These are phyloP conservation scores for Paracamarosporium sp. DNA, from an alignment of 2,329 filamentous ascomycete species.

Conservation along the genomic window DNA sequence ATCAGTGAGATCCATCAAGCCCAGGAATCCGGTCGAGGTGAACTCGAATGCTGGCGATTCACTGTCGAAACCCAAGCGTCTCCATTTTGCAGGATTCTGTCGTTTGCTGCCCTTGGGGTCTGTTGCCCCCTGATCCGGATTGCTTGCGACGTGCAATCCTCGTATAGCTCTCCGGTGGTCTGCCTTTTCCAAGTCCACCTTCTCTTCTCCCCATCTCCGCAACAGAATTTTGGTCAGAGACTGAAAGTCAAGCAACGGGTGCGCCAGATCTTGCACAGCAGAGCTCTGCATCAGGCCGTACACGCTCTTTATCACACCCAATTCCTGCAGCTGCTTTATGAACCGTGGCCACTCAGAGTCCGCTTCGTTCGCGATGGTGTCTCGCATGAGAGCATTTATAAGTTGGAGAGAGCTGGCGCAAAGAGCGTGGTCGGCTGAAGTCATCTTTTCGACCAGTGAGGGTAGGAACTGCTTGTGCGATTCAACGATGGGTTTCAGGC, in stretches of 20 bases:
- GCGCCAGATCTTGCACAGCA: constrained; percentile 85
- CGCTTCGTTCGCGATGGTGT: constrained; percentile 80
- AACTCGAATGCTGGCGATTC: constrained; percentile 90
- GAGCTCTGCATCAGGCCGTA: constrained; percentile 93
- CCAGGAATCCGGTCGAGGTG: constrained; percentile 82
- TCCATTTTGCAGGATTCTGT: constrained; percentile 92
- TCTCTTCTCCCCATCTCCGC: constrained; percentile 85
- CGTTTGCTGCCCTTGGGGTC: constrained; percentile 64
- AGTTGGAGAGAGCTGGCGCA: constrained; percentile 95
- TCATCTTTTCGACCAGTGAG: constrained; percentile 88
- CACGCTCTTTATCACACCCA: constrained; percentile 90
- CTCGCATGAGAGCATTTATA: constrained; percentile 92
- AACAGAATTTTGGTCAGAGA: constrained; percentile 86
- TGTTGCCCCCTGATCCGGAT: constrained; percentile 63
- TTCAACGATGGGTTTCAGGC: constrained; percentile 88
- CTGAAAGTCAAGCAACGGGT: constrained; percentile 92
- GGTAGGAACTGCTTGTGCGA: constrained; percentile 94
- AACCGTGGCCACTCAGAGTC: constrained; percentile 93
- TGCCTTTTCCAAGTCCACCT: constrained; percentile 82
- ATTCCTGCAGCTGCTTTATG: constrained; percentile 89
- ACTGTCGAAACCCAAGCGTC: constrained; percentile 86
- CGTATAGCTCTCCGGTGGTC: constrained; percentile 90
- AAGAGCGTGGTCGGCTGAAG: constrained; percentile 91
- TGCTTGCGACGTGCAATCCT: constrained; percentile 82
- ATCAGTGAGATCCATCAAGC: constrained; percentile 97